Evolutionary conservation across 768 basidiomycete genomes (phyloP), one percentile per base, ranked within the genome.

Genomic region (Lyophyllum semitale): DNA sequence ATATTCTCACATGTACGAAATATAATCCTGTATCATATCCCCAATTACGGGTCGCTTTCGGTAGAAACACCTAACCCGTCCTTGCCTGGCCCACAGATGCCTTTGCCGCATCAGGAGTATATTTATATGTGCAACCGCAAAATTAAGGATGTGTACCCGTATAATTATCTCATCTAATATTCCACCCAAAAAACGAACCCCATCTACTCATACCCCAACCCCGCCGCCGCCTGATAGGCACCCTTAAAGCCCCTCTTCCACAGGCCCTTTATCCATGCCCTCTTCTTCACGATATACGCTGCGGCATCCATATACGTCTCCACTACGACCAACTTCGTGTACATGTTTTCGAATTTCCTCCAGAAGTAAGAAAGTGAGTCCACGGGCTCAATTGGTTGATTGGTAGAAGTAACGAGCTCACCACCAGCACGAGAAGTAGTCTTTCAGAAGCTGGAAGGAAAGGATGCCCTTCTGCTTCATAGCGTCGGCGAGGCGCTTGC

Each of bases 171-270:
- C 27, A 5, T n/a, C 44, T n/a, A n/a, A n/a, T n/a, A n/a, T n/a
- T n/a, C 15, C 13, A 8, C 13, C 44, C 9, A 27, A 27, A 27
- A n/a, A 27, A 29, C n/a, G 8, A 3, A 40, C 26, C 15, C 27
- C 8, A 20, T n/a, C 37, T 50, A 50, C 17, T 50, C 48, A 23
- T 71, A 70, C 49, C 75, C 71, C 35, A 92, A 73, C 30, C 91
- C 91, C 20, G 89, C 84, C 32, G 89, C 87, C 15, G 90, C 90
- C 58, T 80, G 75, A 57, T 82, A 79, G 43, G 89, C 91, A 4
- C 89, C 89, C 23, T 74, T 71, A 22, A 89, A 73, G 8, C 89
- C 91, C 48, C 67, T 76, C 8, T 69, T 77, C 59, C 76, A 74
- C 45, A 91, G 71, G 0, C 89, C 91, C 29, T 74, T 70, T n/a